These are phyloP conservation scores for Fusarium haematococcum DNA, from an alignment of 2,329 filamentous ascomycete genomes.

Conservation along the genomic window DNA sequence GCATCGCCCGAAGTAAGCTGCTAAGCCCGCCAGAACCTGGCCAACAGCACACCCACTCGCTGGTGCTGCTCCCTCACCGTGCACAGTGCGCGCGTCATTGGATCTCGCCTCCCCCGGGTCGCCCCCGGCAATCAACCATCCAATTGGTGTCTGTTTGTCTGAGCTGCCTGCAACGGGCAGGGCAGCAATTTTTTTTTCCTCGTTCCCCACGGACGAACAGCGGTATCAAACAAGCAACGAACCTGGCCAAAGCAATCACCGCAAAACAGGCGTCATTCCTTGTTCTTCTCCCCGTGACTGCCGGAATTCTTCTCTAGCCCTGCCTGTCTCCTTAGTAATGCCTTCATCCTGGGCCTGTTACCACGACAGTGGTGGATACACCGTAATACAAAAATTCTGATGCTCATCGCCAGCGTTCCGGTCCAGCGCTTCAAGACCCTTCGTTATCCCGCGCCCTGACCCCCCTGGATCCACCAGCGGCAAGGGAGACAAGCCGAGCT, in stretches of 20 bases:
- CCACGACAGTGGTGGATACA: constrained; percentile 22
- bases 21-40: constrained; percentile 19
- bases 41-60: constrained; percentile 18
- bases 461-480: constrained; percentile 35
- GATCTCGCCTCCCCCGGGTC: constrained; percentile 39
- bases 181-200: constrained; percentile 18
- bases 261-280: constrained; percentile 9
- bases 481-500: constrained; percentile 43
- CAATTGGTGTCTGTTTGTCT: constrained; percentile 35
- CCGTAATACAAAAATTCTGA: constrained; percentile 10
- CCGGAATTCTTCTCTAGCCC: not conserved
- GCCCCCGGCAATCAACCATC: constrained; percentile 33
- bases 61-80: constrained; percentile 12
- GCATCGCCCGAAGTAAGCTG: constrained; percentile 29
- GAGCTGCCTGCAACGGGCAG: constrained; percentile 16
- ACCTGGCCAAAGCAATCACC: constrained; percentile 10
- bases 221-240: constrained; percentile 27
- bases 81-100: constrained; percentile 37
- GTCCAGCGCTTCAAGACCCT: constrained; percentile 32
- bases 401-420: constrained; percentile 34
- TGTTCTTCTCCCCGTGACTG: not conserved
- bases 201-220: constrained; percentile 6
- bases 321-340: not conserved
- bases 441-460: constrained; percentile 29
- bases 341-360: not conserved